Base-by-base conservation (phyloP, 768 basidiomycete species). In the Lentinula sp. region DNA sequence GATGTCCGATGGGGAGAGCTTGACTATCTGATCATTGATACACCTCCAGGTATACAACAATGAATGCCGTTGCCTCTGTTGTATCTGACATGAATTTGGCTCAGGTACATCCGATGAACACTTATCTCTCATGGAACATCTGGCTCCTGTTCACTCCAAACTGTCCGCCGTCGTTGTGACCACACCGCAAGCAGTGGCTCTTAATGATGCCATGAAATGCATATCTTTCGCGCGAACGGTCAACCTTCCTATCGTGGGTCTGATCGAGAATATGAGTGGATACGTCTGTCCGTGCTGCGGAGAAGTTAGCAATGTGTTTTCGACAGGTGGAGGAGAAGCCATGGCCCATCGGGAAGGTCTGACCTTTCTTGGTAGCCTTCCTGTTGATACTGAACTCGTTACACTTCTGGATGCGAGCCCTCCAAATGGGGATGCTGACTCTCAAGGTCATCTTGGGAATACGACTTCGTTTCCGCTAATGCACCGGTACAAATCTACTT, bases 201-300 rank as follows among this genome's bases (percentile, higher is more conserved):
- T 98, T 55, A 86, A 92, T 74, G 97, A 98, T 74, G 92, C 90
- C 51, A 87, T 94, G 79, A 98, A 98, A 76, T 97, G 94, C 66
- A 82, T 98, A 62, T 95, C 95, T 43, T 99, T 99, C 76, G 92
- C 95, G 13, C 90, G 90, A 16, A 84, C 92, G 8, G 90, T 95
- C 65, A 82, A 84, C 55, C 78, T 98, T 12, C 94, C 90, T 13
- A 87, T 99, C 39, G 76, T 96, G 60, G 97, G 97, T 8, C 73
- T 99, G 54, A 87, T 99, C 66, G 97, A 98, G 71, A 99, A 98
- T 76, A 98, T 98, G 97, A 91, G 93, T 65, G 97, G 97, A 54
- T 98, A 97, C 74, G 91, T 90, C 18, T 98, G 96, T 69, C 97
- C 97, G 49, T 97, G 95, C 70, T 98, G 97, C 71, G 93, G 93